Base-by-base conservation (phyloP, 1,284 basidiomycete species). In the Leucoagaricus sp. region DNA sequence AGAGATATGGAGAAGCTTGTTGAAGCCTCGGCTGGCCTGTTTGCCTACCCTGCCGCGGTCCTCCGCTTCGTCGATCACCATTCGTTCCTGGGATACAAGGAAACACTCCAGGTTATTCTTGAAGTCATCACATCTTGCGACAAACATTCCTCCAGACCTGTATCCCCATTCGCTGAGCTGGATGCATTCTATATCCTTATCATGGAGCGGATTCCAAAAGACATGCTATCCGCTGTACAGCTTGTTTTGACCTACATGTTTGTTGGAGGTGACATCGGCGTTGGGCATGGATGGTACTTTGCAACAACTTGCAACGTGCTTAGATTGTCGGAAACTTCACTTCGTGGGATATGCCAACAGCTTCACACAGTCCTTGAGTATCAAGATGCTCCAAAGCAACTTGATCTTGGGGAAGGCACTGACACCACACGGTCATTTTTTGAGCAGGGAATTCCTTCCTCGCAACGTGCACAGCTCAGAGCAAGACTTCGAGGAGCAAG, bases 11-110 rank as follows among this genome's bases (percentile, higher is more conserved):
- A 44, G 8, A 19, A 33, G 10, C 42, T 59, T 7, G 50, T 59
- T 4, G n/a, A 42, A n/a, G 38, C 28, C 2, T 12, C 58, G 4
- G 55, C 31, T 17, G 58, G 58, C 7, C 41, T 55, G 17, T 59
- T 59, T 38, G 41, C 46, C 31, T 51, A 59, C 17, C 33, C 58
- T 8, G 31, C 53, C 13, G 48, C 53, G 4, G 44, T 59, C 3
- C 12, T 55, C 15, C 31, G 46, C n/a, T 52, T 26, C 28, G 17
- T 59, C 9, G 47, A 3, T 8, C 10, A 38, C 12, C 17, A 9
- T 19, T n/a, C 23, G 9, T 4, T 15, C 15, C 17, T n/a, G 4
- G 13, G 10, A 21, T 33, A 17, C 15, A 9, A 40, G 17, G 12
- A 51, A 19, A 6, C 2, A 13, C 17, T 51, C 8, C 36, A 40